Percentiles rank a stretch among this genome's conserved stretches.
Evolutionary conservation across 176 grass and related monocot species (phyloP).

Genomic region (Paspalum vaginatum): DNA sequence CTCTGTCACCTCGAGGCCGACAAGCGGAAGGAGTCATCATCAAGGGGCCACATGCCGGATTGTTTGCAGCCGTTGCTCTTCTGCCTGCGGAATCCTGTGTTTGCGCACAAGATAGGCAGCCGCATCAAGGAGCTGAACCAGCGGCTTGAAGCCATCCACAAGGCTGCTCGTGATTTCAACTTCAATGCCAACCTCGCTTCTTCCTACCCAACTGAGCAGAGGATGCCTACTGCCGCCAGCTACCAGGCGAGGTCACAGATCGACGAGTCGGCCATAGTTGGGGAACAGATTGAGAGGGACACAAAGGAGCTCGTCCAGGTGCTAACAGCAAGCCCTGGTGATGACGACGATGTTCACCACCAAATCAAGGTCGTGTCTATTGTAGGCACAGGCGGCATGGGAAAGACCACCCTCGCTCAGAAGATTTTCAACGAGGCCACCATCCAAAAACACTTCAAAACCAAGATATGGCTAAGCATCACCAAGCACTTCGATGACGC

Average conservation of each 20-base stretch:
- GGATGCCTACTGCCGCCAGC: too few species aligned
- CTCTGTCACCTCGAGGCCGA: neutral
- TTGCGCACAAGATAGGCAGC: neutral
- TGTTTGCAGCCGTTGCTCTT: neutral
- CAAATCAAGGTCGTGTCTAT: neutral
- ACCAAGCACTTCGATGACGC: neutral
- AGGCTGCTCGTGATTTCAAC: neutral
- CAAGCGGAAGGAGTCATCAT: neutral
- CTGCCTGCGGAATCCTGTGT: neutral
- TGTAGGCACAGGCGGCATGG: neutral
- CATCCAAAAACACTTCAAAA: neutral
- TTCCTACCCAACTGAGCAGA: neutral
- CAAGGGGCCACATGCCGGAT: neutral
- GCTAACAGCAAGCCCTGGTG: neutral
- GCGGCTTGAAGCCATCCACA: slow-evolving; percentile 2
- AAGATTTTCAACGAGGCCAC: neutral
- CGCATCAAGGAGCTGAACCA: slow-evolving; percentile 31
- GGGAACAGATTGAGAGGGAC: slow-evolving; percentile 20
- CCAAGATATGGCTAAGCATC: neutral
- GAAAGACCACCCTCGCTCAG: slow-evolving; percentile 9
- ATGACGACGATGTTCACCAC: too few species aligned
- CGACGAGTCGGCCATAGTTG: neutral
- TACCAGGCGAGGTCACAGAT: neutral
- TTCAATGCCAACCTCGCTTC: neutral
- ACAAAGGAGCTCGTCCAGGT: neutral